Conservation (phyloP, 345 rosid genomes). For the Streptanthus diversifolius region DNA sequence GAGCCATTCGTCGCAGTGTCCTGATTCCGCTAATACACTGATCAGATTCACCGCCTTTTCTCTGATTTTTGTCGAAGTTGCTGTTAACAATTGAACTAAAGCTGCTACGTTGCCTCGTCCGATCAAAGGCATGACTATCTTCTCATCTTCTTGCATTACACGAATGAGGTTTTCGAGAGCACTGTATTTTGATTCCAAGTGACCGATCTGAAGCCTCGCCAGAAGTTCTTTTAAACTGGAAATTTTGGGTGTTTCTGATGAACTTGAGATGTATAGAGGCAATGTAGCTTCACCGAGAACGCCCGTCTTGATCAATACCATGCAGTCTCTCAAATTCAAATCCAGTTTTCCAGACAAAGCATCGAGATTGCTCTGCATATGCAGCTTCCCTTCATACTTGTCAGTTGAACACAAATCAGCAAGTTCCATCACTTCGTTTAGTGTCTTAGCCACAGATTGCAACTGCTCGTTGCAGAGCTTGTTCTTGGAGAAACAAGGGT, state of each 20-base stretch:
- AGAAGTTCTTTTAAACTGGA: constrained; percentile 61
- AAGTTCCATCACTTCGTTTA: constrained; percentile 52
- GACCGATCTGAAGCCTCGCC: constrained; percentile 93
- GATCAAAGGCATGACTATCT: constrained; percentile 51
- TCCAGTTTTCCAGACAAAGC: constrained; percentile 72
- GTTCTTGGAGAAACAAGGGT: constrained; percentile 90
- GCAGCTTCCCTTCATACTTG: constrained; percentile 78
- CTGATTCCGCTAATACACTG: constrained; percentile 77
- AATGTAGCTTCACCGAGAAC: constrained; percentile 82
- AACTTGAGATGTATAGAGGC: constrained; percentile 44
- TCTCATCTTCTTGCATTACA: constrained; percentile 80
- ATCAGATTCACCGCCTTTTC: constrained; percentile 69
- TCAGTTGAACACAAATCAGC: constrained; percentile 59
- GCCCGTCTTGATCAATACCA: constrained; percentile 84
- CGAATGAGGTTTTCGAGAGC: constrained; percentile 72
- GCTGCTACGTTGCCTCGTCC: constrained; percentile 76
- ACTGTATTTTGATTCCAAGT: constrained; percentile 79
- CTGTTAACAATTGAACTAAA: constrained; percentile 68
- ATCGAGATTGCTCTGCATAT: constrained; percentile 93
- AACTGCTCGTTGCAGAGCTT: constrained; percentile 81
- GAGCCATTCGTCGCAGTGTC: constrained; percentile 75
- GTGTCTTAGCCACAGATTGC: constrained; percentile 66
- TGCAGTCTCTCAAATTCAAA: constrained; percentile 75
- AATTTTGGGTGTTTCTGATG: constrained; percentile 44
- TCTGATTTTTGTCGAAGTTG: constrained; percentile 70